Base-by-base conservation (phyloP, 106 monocot genomes). In the Dactylorhiza incarnata region DNA sequence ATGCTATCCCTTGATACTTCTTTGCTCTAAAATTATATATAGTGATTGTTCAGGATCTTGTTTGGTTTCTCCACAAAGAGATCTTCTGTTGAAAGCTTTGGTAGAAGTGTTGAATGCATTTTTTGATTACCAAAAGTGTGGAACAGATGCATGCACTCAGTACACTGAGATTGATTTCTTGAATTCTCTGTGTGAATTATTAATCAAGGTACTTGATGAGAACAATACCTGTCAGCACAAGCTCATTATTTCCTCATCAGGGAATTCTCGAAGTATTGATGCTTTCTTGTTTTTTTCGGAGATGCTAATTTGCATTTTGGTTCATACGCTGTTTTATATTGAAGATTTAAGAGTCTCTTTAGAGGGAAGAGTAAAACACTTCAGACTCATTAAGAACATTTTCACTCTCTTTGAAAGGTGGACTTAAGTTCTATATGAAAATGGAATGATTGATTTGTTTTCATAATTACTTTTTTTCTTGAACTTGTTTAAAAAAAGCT, bases 381-480 rank as follows among this genome's bases (percentile, higher is more conserved):
- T 75, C 48, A 73, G 76, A 48, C 51, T 68, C 48, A 78, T 83
- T 13, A 71, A 50, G 26, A 81, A 83, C 53, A 14, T 59, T 74
- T 73, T 88, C 44, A 37, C 45, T 46, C 80, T 88, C 78, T 77
- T 73, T 75, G 72, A 55, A 74, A 85, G 88, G 88, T 88, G 77
- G n/a, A 58, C 6, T 51, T 65, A 67, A 11, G 48, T 68, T 73
- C 22, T 12, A 45, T 47, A 71, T 25, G 23, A 52, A 63, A 48
- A 3, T 37, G 23, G 45, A 20, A 17, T 62, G 53, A n/a, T 81
- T 3, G 9, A 15, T 53, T 6, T 52, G 44, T 37, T 51, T 61
- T 9, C 44, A 73, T 22, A 49, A 26, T 2, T 24, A 22, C 45
- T 73, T 43, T 52, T 47, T 1, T 37, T 68, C 23, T 51, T 24